These are phyloP conservation scores for Zostera marina DNA, from an alignment of 116 monocot genomes.

Conservation along the genomic window DNA sequence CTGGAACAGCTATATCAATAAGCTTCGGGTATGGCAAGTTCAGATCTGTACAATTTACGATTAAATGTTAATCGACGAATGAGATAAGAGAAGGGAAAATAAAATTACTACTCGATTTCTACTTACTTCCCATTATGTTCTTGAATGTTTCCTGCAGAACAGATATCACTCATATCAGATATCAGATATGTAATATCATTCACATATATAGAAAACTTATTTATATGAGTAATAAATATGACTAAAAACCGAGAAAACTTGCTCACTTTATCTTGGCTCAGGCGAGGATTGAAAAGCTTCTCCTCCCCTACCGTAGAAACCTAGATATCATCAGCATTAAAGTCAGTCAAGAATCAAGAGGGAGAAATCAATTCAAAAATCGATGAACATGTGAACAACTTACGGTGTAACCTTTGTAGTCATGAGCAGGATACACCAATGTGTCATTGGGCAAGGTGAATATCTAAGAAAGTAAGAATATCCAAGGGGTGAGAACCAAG, in stretches of 20 bases:
- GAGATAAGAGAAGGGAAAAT: background rate
- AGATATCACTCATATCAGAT: background rate
- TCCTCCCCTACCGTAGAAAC: slow-evolving; percentile 86
- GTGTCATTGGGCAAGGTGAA: slow-evolving; percentile 85
- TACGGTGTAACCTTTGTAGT: slow-evolving; percentile 86
- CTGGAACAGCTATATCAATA: slow-evolving; percentile 77
- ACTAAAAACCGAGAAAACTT: background rate
- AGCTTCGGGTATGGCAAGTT: slow-evolving; percentile 77
- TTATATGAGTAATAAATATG: too few relatives aligned
- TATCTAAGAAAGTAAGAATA: slow-evolving; percentile 34
- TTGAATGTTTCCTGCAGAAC: slow-evolving; percentile 61
- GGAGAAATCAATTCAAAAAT: slow-evolving; percentile 1
- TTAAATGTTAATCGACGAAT: background rate
- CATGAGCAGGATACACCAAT: slow-evolving; percentile 85
- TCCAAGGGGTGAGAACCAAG: background rate
- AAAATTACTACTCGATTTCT: background rate
- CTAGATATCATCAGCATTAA: slow-evolving; percentile 15
- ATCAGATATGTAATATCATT: too few relatives aligned
- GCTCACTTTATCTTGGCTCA: slow-evolving; percentile 70
- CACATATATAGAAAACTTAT: too few relatives aligned
- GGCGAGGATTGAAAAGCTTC: slow-evolving; percentile 57
- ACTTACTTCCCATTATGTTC: slow-evolving; percentile 77
- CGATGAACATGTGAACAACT: slow-evolving; percentile 1
- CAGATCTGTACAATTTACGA: slow-evolving; percentile 30
- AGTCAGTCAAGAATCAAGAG: background rate